A percentile compares a stretch with the other conserved stretches of the same genome.
Evolutionary conservation across 176 grass and related monocot genomes (phyloP).

Genomic region (barley (Hordeum vulgare)): DNA sequence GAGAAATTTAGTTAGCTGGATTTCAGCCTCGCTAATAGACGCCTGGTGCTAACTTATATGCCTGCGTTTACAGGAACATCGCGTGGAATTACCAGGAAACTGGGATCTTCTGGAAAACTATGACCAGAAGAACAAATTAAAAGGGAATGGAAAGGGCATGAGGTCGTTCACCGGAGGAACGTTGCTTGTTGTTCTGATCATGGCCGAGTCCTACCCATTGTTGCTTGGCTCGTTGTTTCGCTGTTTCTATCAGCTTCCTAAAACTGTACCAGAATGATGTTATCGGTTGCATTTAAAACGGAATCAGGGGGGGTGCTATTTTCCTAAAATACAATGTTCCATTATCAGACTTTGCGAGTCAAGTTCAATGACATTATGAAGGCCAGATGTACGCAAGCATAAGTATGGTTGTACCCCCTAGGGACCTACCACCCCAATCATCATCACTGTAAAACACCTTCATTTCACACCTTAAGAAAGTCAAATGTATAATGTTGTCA

Average conservation of each 20-base stretch:
- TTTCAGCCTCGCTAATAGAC: not conserved
- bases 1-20: not conserved
- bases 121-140: conserved; percentile 76
- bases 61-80: conserved; percentile 47
- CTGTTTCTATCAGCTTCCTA: no score
- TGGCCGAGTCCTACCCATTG: conserved; percentile 73
- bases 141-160: conserved; percentile 77
- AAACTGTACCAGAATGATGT: no score
- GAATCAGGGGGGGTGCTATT: no score
- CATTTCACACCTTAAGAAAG: not conserved
- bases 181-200: conserved; percentile 77
- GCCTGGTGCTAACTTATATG: not conserved
- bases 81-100: conserved; percentile 61
- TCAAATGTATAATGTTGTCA: not conserved
- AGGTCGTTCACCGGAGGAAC: conserved; percentile 85
- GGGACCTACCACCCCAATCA: not conserved
- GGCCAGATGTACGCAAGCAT: not conserved
- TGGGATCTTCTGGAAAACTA: conserved; percentile 93
- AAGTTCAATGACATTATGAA: not conserved
- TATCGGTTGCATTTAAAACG: no score
- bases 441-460: not conserved
- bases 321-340: no score
- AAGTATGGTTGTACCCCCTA: not conserved
- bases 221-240: not conserved
- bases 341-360: not conserved